Base-by-base conservation (phyloP, 768 basidiomycete genomes). In the Imleria badia region DNA sequence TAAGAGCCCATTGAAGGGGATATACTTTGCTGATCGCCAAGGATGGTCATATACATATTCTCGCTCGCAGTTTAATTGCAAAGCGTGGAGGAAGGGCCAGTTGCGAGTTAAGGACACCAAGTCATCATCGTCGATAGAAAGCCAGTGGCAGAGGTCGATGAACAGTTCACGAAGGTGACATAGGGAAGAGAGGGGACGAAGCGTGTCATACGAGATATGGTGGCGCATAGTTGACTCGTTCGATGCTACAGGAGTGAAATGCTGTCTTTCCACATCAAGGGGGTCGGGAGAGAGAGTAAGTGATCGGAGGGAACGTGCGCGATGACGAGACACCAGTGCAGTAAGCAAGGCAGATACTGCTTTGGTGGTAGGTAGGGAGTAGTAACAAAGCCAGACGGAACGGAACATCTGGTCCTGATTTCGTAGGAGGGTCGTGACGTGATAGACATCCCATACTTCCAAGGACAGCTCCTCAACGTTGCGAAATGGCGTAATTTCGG, bases 61-160 rank as follows among this genome's bases (percentile, higher is more conserved):
- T 26, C 26, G 22, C 8, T 22, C 11, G 9, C 14, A 29, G 17
- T 19, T 20, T 9, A 55, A 6, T n/a, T 20, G 7, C 13, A 55
- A 15, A 22, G 10, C 5, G 6, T 23, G 45, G 13, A 57, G 20
- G 1, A 8, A 36, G 6, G 43, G 47, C 54, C 56, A 57, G 20
- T 34, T 45, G 12, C 36, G 47, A 13, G 47, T 14, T 30, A 56
- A 19, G 35, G 40, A 26, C 22, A 20, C 17, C 26, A 55, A 35
- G n/a, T 40, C 42, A n/a, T 45, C 35, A 5, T 57, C 46, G 19
- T 54, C 33, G 36, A 56, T 40, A 2, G 52, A 46, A n/a, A 54
- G 20, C 42, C 48, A 51, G 8, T 6, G 22, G n/a, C n/a, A n/a
- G n/a, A n/a, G n/a, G n/a, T n/a, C n/a, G n/a, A n/a, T n/a, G n/a